A percentile compares a stretch with the other conserved stretches of the same genome.
These are phyloP conservation scores for Poa pratensis DNA, from an alignment of 176 grass and related monocot genomes.

Conservation along the genomic window DNA sequence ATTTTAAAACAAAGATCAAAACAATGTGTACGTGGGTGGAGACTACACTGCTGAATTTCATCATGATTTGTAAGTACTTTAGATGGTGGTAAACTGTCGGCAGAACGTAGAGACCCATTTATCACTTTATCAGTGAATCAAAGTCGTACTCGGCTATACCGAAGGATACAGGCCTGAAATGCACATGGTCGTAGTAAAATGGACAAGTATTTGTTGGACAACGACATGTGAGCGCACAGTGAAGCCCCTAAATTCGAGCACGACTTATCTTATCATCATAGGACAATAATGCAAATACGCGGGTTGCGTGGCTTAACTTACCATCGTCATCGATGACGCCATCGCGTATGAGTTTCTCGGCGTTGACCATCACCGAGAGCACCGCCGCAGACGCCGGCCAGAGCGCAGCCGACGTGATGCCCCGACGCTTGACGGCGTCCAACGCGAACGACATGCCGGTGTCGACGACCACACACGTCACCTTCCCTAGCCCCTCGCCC, in stretches of 20 bases:
- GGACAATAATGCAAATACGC: neutral
- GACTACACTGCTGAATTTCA: no score
- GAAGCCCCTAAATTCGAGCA: neutral
- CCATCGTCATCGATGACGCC: conserved; percentile 62
- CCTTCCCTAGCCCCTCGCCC: conserved; percentile 13
- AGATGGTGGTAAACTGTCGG: no score
- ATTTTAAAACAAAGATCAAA: no score
- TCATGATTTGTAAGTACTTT: no score
- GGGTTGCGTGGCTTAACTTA: neutral
- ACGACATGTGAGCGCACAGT: neutral
- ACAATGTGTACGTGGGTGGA: no score
- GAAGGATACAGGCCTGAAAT: no score
- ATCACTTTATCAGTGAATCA: no score
- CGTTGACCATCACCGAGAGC: neutral
- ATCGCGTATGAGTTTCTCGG: conserved; percentile 39
- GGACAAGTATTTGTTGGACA: neutral
- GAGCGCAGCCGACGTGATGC: conserved; percentile 40
- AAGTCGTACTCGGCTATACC: no score
- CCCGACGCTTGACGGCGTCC: conserved; percentile 28
- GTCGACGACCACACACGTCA: conserved; percentile 53
- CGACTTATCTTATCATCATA: neutral
- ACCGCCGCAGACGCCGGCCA: conserved; percentile 43
- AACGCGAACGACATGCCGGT: conserved; percentile 46
- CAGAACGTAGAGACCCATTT: no score
- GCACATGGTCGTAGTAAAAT: neutral